A percentile compares a stretch with the other conserved stretches of the same genome.
Conservation (phyloP, 75 land plant genomes). For the Larix kaempferi region DNA sequence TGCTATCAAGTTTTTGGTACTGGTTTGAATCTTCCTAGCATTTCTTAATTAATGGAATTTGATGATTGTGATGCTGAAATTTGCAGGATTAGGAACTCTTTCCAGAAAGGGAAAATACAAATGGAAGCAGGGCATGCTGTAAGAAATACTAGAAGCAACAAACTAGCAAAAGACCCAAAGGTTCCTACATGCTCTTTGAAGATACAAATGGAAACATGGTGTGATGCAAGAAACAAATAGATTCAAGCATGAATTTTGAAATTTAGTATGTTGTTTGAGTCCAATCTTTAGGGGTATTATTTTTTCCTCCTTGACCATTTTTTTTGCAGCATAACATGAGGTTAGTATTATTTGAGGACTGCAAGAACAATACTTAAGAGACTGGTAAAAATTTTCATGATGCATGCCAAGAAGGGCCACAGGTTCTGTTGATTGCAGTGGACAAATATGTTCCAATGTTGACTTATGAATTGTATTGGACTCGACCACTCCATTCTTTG, state of each 20-base stretch:
- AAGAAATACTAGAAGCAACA: slow-evolving; percentile 68
- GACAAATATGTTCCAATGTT: slow-evolving; percentile 95
- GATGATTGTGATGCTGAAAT: neutral
- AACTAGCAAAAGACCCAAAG: slow-evolving; percentile 59
- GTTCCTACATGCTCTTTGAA: slow-evolving; percentile 40
- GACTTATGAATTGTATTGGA: slow-evolving; percentile 91
- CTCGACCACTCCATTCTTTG: slow-evolving; percentile 76
- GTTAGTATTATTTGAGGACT: slow-evolving; percentile 70
- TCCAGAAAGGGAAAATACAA: neutral
- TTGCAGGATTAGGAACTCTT: neutral
- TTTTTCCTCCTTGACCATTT: neutral
- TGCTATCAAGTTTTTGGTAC: no score
- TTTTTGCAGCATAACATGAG: slow-evolving; percentile 77
- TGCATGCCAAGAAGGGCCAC: slow-evolving; percentile 84
- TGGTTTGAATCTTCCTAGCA: no score
- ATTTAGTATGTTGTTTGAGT: neutral
- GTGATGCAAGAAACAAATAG: slow-evolving; percentile 86
- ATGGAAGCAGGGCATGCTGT: slow-evolving; percentile 12
- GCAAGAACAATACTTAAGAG: slow-evolving; percentile 75
- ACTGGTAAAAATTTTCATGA: slow-evolving; percentile 61
- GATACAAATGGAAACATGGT: slow-evolving; percentile 53
- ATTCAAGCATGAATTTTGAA: slow-evolving; percentile 54
- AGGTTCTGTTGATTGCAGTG: slow-evolving; percentile 78
- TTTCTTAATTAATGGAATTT: neutral
- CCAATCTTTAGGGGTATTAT: neutral